A percentile compares a stretch with the other conserved stretches of the same genome.
phyloP scores from a whole-genome alignment of 2,329 filamentous ascomycete genomes.

The Hawksworthiomyces lignivorus region DNA sequence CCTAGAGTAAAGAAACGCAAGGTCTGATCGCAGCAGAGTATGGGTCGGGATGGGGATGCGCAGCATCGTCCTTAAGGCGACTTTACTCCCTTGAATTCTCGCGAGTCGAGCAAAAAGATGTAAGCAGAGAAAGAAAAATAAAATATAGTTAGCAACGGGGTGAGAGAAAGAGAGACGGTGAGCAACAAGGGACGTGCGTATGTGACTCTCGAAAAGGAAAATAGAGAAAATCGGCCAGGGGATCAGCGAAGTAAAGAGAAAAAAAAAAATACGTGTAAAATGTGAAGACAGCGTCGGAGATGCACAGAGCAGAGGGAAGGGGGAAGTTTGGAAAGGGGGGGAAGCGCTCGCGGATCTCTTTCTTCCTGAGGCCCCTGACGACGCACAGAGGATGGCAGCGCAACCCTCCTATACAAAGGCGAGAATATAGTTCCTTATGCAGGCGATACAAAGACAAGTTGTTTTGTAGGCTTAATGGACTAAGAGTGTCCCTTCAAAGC shows the following conservation, averaged over 20 bases:
- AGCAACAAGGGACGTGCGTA: slow-evolving; percentile 1
- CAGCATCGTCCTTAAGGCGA: neutral
- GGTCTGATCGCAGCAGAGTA: neutral
- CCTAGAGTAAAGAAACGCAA: too few species aligned
- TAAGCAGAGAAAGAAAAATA: neutral
- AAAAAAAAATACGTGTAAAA: neutral
- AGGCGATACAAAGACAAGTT: neutral
- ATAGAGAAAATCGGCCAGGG: neutral
- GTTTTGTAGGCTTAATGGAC: slow-evolving; percentile 1
- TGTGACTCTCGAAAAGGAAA: slow-evolving; percentile 2
- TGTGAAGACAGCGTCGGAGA: too few species aligned
- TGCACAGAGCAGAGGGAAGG: too few species aligned
- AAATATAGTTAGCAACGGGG: neutral
- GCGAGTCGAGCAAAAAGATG: slow-evolving; percentile 1
- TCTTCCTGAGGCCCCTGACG: neutral
- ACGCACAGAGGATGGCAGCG: neutral
- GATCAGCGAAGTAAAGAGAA: neutral
- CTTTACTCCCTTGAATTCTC: neutral
- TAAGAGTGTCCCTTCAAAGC: too few species aligned
- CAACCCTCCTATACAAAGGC: neutral
- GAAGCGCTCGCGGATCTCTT: neutral
- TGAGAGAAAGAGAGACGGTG: neutral
- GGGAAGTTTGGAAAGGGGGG: too few species aligned
- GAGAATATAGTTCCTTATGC: neutral
- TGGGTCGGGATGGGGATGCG: neutral